Conservation (phyloP, 371 early-diverging fungal species). For the Haplosporangium sp. region DNA sequence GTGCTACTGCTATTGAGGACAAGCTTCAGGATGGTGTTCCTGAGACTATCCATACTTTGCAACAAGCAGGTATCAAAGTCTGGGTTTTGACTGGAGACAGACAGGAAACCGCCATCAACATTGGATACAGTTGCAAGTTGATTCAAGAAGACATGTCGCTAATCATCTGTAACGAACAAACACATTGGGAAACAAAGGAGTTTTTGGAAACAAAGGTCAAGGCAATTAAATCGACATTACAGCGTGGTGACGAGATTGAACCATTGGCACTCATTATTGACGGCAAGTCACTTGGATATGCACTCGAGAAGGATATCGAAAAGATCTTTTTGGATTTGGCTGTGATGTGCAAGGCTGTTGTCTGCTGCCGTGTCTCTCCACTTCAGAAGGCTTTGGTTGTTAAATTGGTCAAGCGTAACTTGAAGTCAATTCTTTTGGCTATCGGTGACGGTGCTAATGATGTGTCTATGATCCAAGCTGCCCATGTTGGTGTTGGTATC, state of each 20-base stretch:
- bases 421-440: constrained; percentile 82
- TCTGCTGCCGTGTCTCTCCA: constrained; percentile 96
- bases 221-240: constrained; percentile 69
- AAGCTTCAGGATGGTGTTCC: constrained; percentile 98
- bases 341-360: constrained; percentile 84
- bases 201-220: constrained; percentile 81
- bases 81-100: constrained; percentile 98
- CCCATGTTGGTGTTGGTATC: constrained; percentile 97
- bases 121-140: constrained; percentile 92
- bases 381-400: constrained; percentile 96
- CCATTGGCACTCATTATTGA: constrained; percentile 81
- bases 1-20: constrained; percentile 99
- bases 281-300: constrained; percentile 76
- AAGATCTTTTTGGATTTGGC: constrained; percentile 82
- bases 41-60: constrained; percentile 95
- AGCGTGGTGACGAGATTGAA: constrained; percentile 72
- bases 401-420: constrained; percentile 84
- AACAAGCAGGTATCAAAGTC: constrained; percentile 93
- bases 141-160: constrained; percentile 88
- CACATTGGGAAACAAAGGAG: constrained; percentile 82
- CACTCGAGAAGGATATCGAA: constrained; percentile 78
- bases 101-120: constrained; percentile 94
- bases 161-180: constrained; percentile 86
- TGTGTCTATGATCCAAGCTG: constrained; percentile 98
- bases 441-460: constrained; percentile 99